Percentiles rank a stretch among this genome's conserved stretches.
Conservation (phyloP, 179 eudicot genomes). For the Dionaea muscipula region DNA sequence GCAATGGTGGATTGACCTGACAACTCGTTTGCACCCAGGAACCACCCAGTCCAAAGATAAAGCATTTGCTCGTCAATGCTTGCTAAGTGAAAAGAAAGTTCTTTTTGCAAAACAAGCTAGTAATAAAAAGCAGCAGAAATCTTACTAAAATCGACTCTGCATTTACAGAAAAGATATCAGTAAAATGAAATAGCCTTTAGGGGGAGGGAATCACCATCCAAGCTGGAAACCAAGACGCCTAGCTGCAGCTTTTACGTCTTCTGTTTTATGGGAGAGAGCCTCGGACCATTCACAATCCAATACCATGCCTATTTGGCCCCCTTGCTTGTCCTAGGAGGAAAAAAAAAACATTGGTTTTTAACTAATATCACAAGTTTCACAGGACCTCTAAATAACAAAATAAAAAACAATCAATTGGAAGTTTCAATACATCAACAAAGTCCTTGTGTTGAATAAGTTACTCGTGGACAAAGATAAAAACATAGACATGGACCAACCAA, state of each 20-base stretch:
- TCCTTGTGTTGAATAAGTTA: no score
- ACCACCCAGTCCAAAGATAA: no score
- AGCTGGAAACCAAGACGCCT: conserved; percentile 75
- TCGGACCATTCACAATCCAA: conserved; percentile 86
- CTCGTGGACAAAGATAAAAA: no score
- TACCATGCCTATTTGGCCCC: conserved; percentile 59
- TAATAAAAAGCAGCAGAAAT: neutral
- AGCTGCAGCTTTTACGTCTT: conserved; percentile 56
- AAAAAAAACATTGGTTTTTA: neutral
- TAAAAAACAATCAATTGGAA: no score
- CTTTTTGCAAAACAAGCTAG: neutral
- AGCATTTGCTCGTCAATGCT: no score
- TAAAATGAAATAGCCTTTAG: neutral
- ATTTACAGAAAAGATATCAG: conserved; percentile 1
- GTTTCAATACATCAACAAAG: no score
- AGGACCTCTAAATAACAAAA: no score
- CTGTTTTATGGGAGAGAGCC: conserved; percentile 48
- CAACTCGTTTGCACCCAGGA: no score
- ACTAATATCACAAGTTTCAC: no score
- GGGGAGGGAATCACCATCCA: conserved; percentile 48
- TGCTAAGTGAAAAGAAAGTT: no score
- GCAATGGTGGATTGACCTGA: no score
- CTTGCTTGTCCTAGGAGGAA: conserved; percentile 40
- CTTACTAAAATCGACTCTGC: conserved; percentile 3
- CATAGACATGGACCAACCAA: no score